Base-by-base conservation (phyloP, 2,329 filamentous ascomycete species). In the Colletotrichum godetiae region DNA sequence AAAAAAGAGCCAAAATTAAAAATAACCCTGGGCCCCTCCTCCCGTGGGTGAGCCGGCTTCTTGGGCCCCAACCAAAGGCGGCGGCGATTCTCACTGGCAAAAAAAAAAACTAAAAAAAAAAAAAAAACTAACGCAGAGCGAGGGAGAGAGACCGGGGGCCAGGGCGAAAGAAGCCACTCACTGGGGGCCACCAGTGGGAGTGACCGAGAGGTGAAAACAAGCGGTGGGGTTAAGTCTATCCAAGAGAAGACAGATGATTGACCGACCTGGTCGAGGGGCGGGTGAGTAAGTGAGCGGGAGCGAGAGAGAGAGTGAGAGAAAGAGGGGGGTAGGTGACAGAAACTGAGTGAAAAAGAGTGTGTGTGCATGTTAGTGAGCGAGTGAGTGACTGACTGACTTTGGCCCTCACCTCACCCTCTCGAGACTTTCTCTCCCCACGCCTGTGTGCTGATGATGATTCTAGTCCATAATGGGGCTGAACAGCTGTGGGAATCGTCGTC, bases 41-140 rank as follows among this genome's bases (percentile, higher is more conserved):
- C 46, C 66, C 70, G 66, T 64, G 60, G 70, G 66, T 60, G 70
- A 73, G 70, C 70, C 70, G 66, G 66, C 70, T 73, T 69, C 70
- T 69, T 73, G 70, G 70, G 70, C 70, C 65, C 70, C 70, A 65
- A 61, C 66, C 70, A 69, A 60, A 67, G 59, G 27, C 65, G 69
- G 64, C 59, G 65, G 59, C 59, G 59, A 52, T 29, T 62, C 42
- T 49, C 42, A 53, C 67, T 13, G 46, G 60, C 56, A 52, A 73
- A 64, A 42, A 27, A 27, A 73, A 64, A 42, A 2, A 2, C 56
- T 37, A 73, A 64, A 42, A 27, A 27, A 73, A 64, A 42, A 2
- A 2, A 27, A 27, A 27, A 15, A 24, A 52, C 70, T 64, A 64
- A 49, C 22, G 60, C 60, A 69, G 53, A 58, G 60, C 6, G 53